Evolutionary conservation across 2,329 filamentous ascomycete species (phyloP), one percentile per base, ranked within the genome.

Genomic region (Lachnellula subtilissima): DNA sequence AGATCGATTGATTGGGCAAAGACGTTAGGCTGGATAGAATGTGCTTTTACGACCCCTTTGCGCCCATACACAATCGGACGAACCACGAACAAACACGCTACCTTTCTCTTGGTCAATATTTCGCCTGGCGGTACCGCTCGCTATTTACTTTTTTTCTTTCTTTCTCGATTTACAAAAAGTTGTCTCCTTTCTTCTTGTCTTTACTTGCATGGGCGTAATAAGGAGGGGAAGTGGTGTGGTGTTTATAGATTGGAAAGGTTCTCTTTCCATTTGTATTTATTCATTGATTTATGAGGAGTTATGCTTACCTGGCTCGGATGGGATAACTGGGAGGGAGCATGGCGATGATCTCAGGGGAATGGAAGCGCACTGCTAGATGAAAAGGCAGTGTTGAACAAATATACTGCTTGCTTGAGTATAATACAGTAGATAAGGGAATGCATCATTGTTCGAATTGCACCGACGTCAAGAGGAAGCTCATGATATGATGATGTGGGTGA

Each of bases 1-100:
- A 25, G 63, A 67, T 65, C 62, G 66, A 64, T 50, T 48, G 45
- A 45, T 64, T 63, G 59, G 58, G 58, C 59, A 56, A 56, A 54
- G 58, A 55, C 50, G 56, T 64, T 58, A 53, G 45, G 60, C 54
- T 55, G 59, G 56, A 62, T 63, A 58, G 57, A 61, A 54, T 55
- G 56, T 57, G 52, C 52, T 55, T 52, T 57, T 40, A 54, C 48
- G 35, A 56, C 14, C 43, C 36, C 46, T 50, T 42, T 36, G 55
- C 53, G 48, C 48, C 56, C 15, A 12, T 25, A 50, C 47, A 42
- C 39, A 25, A 49, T 51, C 53, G 53, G 25, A 45, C 48, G 42
- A 32, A 53, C 53, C 40, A 42, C 43, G 23, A 36, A 50, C 50
- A 17, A 50, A 45, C 17, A 32, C 49, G 9, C 36, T 59, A 40